Percentiles rank a stretch among this genome's conserved stretches.
These are phyloP conservation scores for Termitomyces sp. DNA, from an alignment of 768 basidiomycete species.

Conservation along the genomic window DNA sequence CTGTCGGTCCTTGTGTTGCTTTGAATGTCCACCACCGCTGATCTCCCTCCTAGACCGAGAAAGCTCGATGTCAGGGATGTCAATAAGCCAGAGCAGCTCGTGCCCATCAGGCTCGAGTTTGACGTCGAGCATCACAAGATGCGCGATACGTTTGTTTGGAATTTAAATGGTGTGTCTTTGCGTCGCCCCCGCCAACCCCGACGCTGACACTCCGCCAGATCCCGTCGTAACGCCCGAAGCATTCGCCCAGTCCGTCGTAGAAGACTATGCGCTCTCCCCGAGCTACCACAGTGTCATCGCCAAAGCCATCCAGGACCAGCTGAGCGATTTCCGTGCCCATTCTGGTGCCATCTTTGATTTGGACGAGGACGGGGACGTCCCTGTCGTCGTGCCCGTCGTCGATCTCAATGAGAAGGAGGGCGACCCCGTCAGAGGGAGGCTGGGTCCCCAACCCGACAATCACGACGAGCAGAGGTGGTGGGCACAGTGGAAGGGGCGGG, in stretches of 20 bases:
- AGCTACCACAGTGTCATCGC: constrained; percentile 64
- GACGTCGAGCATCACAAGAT: constrained; percentile 93
- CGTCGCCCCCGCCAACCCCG: too few species aligned
- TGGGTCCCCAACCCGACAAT: constrained; percentile 3
- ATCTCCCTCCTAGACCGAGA: constrained; percentile 43
- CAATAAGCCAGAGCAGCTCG: constrained; percentile 71
- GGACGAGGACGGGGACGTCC: not conserved
- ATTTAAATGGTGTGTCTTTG: constrained; percentile 87
- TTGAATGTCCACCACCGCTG: not conserved
- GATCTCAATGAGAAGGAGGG: constrained; percentile 18
- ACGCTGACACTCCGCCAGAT: constrained; percentile 64
- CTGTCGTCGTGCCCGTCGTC: constrained; percentile 26
- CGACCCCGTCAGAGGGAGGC: not conserved
- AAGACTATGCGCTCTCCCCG: constrained; percentile 78
- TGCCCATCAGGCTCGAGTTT: constrained; percentile 94
- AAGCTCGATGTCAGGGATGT: constrained; percentile 51
- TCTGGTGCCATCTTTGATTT: constrained; percentile 38
- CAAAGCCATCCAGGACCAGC: constrained; percentile 83
- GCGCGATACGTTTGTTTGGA: constrained; percentile 97
- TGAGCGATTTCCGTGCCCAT: constrained; percentile 75
- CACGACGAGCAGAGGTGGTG: constrained; percentile 21
- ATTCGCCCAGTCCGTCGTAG: constrained; percentile 87
- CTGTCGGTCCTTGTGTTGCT: constrained; percentile 49
- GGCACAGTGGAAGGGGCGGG: constrained; percentile 15
- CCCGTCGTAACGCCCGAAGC: constrained; percentile 83